phyloP scores from a whole-genome alignment of 768 basidiomycete species.

The Rhodotorula toruloides region DNA sequence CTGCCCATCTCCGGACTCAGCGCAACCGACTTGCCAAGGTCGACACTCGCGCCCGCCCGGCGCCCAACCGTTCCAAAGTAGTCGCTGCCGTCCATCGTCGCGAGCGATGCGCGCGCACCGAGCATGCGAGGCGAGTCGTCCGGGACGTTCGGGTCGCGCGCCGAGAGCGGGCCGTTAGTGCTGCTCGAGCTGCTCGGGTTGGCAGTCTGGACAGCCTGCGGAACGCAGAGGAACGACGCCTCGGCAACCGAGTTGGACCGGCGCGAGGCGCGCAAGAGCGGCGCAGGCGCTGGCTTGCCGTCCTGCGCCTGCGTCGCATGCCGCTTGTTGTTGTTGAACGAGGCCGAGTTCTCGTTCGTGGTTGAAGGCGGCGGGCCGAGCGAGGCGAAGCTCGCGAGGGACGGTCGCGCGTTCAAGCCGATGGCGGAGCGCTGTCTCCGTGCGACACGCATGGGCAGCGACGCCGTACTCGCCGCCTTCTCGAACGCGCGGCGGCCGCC shows the following conservation, averaged over 20 bases:
- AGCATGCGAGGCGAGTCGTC: conserved; percentile 25
- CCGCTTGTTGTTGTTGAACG: conserved; percentile 33
- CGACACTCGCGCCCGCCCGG: conserved; percentile 2
- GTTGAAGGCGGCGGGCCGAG: not conserved
- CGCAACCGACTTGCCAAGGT: conserved; percentile 10
- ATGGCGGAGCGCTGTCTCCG: conserved; percentile 22
- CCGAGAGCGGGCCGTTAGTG: not conserved
- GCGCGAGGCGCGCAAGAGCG: conserved; percentile 8
- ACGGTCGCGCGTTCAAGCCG: conserved; percentile 22
- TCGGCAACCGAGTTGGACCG: conserved; percentile 36
- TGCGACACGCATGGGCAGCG: conserved; percentile 8
- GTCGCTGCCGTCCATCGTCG: conserved; percentile 4
- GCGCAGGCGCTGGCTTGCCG: conserved; percentile 22
- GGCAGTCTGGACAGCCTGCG: not conserved
- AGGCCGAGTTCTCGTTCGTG: not conserved
- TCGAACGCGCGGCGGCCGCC: conserved; percentile 6
- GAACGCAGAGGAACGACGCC: not conserved
- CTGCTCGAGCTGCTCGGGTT: not conserved
- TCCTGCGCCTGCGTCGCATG: conserved; percentile 32
- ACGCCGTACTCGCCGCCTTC: conserved; percentile 14
- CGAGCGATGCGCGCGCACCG: not conserved
- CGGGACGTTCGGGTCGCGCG: conserved; percentile 26
- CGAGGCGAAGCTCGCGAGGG: conserved; percentile 4
- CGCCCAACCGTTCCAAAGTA: conserved; percentile 9
- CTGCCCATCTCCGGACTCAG: conserved; percentile 47